These are phyloP conservation scores for Mycotypha africana DNA, from an alignment of 371 early-diverging fungal species.

Conservation along the genomic window DNA sequence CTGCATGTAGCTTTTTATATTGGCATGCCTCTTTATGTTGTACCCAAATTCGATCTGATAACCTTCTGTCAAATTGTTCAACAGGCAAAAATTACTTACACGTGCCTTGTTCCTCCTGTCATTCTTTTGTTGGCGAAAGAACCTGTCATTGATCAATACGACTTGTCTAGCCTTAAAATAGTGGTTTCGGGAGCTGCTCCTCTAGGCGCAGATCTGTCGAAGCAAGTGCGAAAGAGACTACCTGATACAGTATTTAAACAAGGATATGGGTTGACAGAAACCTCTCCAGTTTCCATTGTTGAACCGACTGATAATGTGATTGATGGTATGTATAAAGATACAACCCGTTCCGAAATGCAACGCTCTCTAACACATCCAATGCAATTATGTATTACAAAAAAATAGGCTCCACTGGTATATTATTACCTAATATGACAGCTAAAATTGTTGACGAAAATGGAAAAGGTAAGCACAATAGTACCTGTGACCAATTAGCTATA, in stretches of 20 bases:
- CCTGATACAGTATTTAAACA: conserved; percentile 29
- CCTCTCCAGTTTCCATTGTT: conserved; percentile 10
- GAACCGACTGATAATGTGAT: conserved; percentile 5
- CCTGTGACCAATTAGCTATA: no score
- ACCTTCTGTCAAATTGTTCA: conserved; percentile 51
- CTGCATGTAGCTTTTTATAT: conserved; percentile 16
- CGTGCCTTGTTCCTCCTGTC: conserved; percentile 77
- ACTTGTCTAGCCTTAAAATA: conserved; percentile 52
- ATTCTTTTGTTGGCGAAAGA: conserved; percentile 53
- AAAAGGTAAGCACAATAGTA: conserved; percentile 29
- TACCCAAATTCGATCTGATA: conserved; percentile 60
- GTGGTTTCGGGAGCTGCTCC: conserved; percentile 80
- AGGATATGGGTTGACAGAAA: conserved; percentile 24
- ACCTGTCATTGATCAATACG: conserved; percentile 57
- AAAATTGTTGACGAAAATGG: conserved; percentile 61
- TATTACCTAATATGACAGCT: conserved; percentile 63
- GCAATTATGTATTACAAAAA: conserved; percentile 20
- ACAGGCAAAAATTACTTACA: conserved; percentile 47
- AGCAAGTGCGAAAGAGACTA: conserved; percentile 28
- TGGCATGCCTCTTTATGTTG: conserved; percentile 40
- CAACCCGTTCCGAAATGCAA: no score
- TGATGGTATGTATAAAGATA: conserved; percentile 26
- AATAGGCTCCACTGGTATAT: conserved; percentile 64
- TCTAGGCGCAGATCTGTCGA: conserved; percentile 51
- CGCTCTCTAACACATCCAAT: no score